Conservation (phyloP, 1,284 basidiomycete genomes). For the Amylostereum chailletii region DNA sequence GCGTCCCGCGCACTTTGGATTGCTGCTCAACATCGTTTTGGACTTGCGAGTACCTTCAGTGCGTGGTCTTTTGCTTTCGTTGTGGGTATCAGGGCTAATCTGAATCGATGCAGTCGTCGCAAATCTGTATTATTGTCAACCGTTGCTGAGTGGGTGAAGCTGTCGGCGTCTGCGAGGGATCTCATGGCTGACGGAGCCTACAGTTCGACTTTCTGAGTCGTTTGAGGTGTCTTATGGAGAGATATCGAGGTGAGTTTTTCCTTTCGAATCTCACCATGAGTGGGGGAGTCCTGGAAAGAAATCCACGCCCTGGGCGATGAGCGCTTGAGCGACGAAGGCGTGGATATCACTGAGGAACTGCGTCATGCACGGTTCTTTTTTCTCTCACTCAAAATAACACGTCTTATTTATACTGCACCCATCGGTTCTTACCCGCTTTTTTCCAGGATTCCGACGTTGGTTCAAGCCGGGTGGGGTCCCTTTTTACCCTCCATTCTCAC, state of each 20-base stretch:
- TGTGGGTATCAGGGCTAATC: neutral
- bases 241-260: slow-evolving; percentile 41
- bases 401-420: neutral
- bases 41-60: slow-evolving; percentile 56
- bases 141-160: slow-evolving; percentile 45
- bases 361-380: no score
- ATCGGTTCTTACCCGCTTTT: neutral
- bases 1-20: slow-evolving; percentile 50
- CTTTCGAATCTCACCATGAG: neutral
- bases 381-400: no score
- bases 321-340: no score
- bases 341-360: no score
- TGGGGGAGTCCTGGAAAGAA: no score
- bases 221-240: slow-evolving; percentile 49
- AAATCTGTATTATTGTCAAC: slow-evolving; percentile 70
- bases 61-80: slow-evolving; percentile 14
- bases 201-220: slow-evolving; percentile 45
- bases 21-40: slow-evolving; percentile 57
- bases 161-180: neutral
- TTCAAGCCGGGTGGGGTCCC: slow-evolving; percentile 34
- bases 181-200: slow-evolving; percentile 4
- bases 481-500: neutral
- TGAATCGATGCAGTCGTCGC: slow-evolving; percentile 31
- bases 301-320: no score
- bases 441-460: slow-evolving; percentile 35